Conservation (phyloP, 2,329 filamentous ascomycete species). For the Venturia nashicola region DNA sequence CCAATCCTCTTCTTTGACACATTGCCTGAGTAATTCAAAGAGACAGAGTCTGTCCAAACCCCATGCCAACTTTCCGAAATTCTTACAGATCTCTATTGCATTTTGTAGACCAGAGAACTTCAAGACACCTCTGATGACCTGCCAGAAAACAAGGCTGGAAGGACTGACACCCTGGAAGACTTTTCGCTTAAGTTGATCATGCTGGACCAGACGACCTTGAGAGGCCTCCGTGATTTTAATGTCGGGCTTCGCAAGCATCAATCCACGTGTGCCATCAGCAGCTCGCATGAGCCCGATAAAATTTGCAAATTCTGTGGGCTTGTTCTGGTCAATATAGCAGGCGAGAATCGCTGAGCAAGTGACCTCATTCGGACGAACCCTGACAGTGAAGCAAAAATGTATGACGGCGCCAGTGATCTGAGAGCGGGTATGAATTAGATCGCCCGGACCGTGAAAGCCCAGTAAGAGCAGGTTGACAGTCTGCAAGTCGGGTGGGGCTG, state of each 20-base stretch:
- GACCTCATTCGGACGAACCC: slow-evolving; percentile 34
- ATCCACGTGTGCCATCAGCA: slow-evolving; percentile 17
- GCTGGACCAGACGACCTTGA: slow-evolving; percentile 13
- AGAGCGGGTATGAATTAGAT: neutral
- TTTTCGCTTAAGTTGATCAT: neutral
- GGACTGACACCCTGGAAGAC: slow-evolving; percentile 7
- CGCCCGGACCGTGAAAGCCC: slow-evolving; percentile 38
- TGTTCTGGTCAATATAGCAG: slow-evolving; percentile 23
- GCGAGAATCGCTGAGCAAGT: slow-evolving; percentile 28
- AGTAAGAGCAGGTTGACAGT: slow-evolving; percentile 61
- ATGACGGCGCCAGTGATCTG: slow-evolving; percentile 16
- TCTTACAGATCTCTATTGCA: slow-evolving; percentile 4
- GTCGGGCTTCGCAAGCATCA: slow-evolving; percentile 28
- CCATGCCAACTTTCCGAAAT: slow-evolving; percentile 5
- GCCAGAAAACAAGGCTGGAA: slow-evolving; percentile 1
- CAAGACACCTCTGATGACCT: slow-evolving; percentile 6
- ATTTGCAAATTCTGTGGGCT: slow-evolving; percentile 22
- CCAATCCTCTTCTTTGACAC: slow-evolving; percentile 3
- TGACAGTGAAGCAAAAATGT: slow-evolving; percentile 20
- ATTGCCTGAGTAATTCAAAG: neutral
- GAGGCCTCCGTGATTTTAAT: slow-evolving; percentile 22
- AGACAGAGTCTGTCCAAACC: slow-evolving; percentile 5
- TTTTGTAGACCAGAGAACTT: slow-evolving; percentile 5
- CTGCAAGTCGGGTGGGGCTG: slow-evolving; percentile 49
- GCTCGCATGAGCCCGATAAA: slow-evolving; percentile 33